A percentile compares a stretch with the other conserved stretches of the same genome.
phyloP scores from a whole-genome alignment of 129 eudicot genomes.

The Erigeron canadensis region DNA sequence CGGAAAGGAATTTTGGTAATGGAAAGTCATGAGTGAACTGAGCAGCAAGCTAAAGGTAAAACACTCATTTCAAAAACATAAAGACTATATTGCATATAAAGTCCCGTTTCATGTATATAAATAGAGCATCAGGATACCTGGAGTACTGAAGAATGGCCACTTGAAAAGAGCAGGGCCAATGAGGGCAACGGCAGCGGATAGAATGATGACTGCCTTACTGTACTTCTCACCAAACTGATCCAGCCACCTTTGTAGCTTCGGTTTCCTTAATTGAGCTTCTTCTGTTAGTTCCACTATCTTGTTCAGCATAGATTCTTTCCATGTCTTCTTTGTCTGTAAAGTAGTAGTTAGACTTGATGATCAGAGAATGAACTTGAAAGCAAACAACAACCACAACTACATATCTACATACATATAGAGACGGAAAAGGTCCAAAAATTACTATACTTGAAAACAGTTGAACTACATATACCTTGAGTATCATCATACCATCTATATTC shows the following conservation, averaged over 20 bases:
- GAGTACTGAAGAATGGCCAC: slow-evolving; percentile 86
- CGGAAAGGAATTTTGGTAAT: not conserved
- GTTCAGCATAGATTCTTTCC: slow-evolving; percentile 94
- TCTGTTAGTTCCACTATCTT: slow-evolving; percentile 89
- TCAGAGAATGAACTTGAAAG: slow-evolving; percentile 1
- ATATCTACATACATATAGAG: slow-evolving; percentile 2
- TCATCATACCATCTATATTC: slow-evolving; percentile 96
- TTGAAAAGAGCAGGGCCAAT: slow-evolving; percentile 85
- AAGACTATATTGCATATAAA: not conserved
- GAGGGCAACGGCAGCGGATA: slow-evolving; percentile 76
- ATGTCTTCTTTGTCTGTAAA: slow-evolving; percentile 77
- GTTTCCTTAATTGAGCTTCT: slow-evolving; percentile 91
- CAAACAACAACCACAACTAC: not conserved
- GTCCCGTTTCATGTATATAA: not conserved
- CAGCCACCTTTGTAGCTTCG: slow-evolving; percentile 93
- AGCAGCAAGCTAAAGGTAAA: not conserved
- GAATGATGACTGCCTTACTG: slow-evolving; percentile 73
- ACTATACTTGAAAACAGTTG: slow-evolving; percentile 3
- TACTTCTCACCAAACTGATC: slow-evolving; percentile 94
- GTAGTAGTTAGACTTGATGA: slow-evolving; percentile 12
- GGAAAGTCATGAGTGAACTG: not conserved
- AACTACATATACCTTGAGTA: slow-evolving; percentile 61
- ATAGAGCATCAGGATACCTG: slow-evolving; percentile 54
- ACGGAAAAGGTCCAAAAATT: not conserved
- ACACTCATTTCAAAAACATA: not conserved